These are phyloP conservation scores for Pelargonium nanum DNA, from an alignment of 345 rosid species.

Conservation along the genomic window DNA sequence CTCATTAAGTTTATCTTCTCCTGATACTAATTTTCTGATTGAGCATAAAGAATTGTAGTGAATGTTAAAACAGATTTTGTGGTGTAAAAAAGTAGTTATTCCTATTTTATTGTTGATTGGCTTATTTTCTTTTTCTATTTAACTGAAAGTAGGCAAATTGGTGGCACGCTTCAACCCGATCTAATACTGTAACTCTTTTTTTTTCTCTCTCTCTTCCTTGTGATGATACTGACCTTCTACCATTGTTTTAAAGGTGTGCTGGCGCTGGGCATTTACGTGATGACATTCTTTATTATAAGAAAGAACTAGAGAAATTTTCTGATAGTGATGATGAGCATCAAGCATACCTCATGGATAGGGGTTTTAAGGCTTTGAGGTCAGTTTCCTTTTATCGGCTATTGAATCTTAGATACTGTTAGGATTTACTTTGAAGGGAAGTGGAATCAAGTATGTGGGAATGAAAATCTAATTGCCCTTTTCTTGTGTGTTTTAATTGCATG, in stretches of 20 bases:
- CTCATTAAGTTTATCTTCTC: not conserved
- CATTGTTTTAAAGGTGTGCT: slow-evolving; percentile 48
- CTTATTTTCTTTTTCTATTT: too few relatives aligned
- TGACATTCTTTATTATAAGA: slow-evolving; percentile 59
- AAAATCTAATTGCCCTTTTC: not conserved
- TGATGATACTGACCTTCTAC: slow-evolving; percentile 11
- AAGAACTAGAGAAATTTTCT: slow-evolving; percentile 45
- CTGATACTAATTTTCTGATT: not conserved
- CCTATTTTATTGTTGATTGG: too few relatives aligned
- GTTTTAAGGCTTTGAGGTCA: slow-evolving; percentile 81
- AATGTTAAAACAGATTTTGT: not conserved
- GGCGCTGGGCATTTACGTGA: slow-evolving; percentile 88
- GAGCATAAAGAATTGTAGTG: not conserved
- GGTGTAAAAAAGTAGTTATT: not conserved
- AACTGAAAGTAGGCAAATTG: too few relatives aligned
- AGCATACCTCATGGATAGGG: slow-evolving; percentile 62
- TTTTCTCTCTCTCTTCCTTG: not conserved
- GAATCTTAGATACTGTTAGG: not conserved
- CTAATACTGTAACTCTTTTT: too few relatives aligned
- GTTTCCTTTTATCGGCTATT: slow-evolving; percentile 11
- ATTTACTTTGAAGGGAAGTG: not conserved
- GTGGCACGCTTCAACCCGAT: too few relatives aligned
- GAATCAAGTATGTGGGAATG: not conserved
- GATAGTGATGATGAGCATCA: slow-evolving; percentile 51
- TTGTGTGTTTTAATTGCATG: not conserved